Base-by-base conservation (phyloP, 2,329 filamentous ascomycete species). In the Nothophaeocryptopus gaeumannii region DNA sequence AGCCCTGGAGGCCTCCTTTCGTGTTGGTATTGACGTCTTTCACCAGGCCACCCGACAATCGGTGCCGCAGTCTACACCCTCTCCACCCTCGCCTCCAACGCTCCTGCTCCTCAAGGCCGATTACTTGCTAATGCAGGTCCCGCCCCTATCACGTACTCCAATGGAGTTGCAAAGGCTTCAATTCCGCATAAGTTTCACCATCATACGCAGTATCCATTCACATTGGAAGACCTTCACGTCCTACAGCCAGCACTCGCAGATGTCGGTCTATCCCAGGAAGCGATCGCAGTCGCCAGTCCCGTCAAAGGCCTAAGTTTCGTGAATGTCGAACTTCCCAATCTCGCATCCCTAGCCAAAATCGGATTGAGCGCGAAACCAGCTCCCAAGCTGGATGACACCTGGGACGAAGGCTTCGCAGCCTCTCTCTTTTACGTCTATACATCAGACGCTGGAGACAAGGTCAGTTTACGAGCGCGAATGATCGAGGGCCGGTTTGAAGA, bases 251-350 rank as follows among this genome's bases (percentile, higher is more conserved):
- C 42, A 11, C 59, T 77, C 34, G 50, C 10, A 47, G 47, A 5
- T 30, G 35, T 3, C 32, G 40, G 2, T 15, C 40, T 31, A 36
- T 33, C 39, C 31, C 51, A 47, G 8, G 45, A 58, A 38, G 52
- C 37, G 5, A 47, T 57, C 45, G 64, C 56, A 11, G 58, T 74
- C 10, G 70, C 75, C 9, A 73, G 70, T 37, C 73, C 90, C 39
- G 86, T 89, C 32, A 81, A 81, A 38, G 88, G 87, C 40, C 86
- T 91, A 83, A 81, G 80, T 1, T 90, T 89, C 66, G 69, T 82
- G n/a, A 77, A 88, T 30, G 73, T 86, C 11, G 71, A 80, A 57
- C 72, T 93, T 15, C 73, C 79, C 0, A 77, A 75, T 46, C 67
- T 88, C 8, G 81, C 82, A 29, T 75, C 78, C 7, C 73, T 92